These are phyloP conservation scores for Rhipidocladum racemiflorum DNA, from an alignment of 176 grass and related monocot genomes.

Conservation along the genomic window DNA sequence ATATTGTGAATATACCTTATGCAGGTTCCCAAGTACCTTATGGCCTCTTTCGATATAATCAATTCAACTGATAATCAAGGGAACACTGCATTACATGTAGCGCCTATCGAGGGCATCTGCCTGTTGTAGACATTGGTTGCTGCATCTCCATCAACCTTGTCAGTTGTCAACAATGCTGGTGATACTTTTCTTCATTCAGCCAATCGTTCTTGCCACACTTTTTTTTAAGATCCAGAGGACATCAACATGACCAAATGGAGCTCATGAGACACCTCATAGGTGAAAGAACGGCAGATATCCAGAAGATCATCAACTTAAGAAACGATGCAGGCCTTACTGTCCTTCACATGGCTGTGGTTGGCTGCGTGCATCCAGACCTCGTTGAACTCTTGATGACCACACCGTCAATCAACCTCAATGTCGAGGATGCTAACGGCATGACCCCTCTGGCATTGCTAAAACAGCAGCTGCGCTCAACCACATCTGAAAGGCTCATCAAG, in stretches of 20 bases:
- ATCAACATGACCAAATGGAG: too few species aligned
- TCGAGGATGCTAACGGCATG: conserved; percentile 63
- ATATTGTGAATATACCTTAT: conserved; percentile 13
- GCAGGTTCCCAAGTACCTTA: conserved; percentile 72
- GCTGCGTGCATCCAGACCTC: conserved; percentile 61
- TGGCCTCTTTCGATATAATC: conserved; percentile 55
- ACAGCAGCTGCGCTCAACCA: conserved; percentile 64
- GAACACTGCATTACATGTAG: conserved; percentile 89
- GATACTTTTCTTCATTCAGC: conserved; percentile 90
- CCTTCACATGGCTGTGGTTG: conserved; percentile 83
- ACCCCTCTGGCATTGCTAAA: conserved; percentile 69
- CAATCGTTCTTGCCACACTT: too few species aligned
- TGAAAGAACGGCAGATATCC: conserved; percentile 40
- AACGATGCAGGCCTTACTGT: conserved; percentile 73
- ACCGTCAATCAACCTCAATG: conserved; percentile 64
- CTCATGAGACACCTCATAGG: conserved; percentile 63
- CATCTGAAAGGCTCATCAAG: conserved; percentile 72
- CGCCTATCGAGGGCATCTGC: conserved; percentile 77
- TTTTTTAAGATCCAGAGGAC: too few species aligned
- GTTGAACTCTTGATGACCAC: conserved; percentile 69
- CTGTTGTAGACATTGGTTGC: conserved; percentile 53
- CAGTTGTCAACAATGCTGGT: conserved; percentile 55
- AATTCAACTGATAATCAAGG: conserved; percentile 68
- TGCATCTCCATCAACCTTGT: conserved; percentile 52
- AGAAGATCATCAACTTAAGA: conserved; percentile 64